Evolutionary conservation across 1,139 yeast genomes (phyloP), one percentile per base, ranked within the genome.

Genomic region (Taphrina confusa): DNA sequence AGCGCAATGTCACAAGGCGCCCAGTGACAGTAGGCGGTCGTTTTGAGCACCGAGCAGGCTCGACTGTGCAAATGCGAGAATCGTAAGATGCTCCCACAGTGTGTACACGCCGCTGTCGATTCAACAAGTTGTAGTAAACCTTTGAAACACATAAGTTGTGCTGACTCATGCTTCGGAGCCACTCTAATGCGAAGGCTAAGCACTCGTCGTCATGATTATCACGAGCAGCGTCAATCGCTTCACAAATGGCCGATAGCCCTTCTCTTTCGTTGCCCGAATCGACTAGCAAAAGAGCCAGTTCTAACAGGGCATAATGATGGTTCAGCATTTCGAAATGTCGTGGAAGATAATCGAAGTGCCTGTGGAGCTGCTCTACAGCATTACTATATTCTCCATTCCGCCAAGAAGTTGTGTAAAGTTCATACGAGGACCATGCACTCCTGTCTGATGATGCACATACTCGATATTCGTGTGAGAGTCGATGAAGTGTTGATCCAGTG

Each of bases 301-400:
- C 84, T 16, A 90, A 78, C 44, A 90, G 74, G 0, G 96, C 96
- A 72, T 87, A 85, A 70, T 90, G 96, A 68, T 87, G 87, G 65
- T 82, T 83, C 80, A 57, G 36, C 28, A 33, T 14, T 20, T 39
- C 44, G 20, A 37, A 22, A 64, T 79, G 81, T 14, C 92, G 83
- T 72, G 87, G 84, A 83, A 87, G 84, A 68, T 89, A 88, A 72
- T 90, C 97, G 70, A 87, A 89, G 69, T 87, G 89, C 64, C 88
- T 82, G 70, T 88, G 96, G 25, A 90, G 73, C 1, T 84, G 77
- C 65, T 84, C 82, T 63, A 87, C 80, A 0, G 96, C 87, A 1
- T 82, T 84, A 67, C 85, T 88, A 67, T 87, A 88, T 65, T 87
- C 86, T 16, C 83, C 80, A 1, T 75, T 77, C 47, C 80, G 77